Percentiles rank a stretch among this genome's conserved stretches.
Evolutionary conservation across 2,329 filamentous ascomycete species (phyloP).

Genomic region (Ilyonectria robusta): DNA sequence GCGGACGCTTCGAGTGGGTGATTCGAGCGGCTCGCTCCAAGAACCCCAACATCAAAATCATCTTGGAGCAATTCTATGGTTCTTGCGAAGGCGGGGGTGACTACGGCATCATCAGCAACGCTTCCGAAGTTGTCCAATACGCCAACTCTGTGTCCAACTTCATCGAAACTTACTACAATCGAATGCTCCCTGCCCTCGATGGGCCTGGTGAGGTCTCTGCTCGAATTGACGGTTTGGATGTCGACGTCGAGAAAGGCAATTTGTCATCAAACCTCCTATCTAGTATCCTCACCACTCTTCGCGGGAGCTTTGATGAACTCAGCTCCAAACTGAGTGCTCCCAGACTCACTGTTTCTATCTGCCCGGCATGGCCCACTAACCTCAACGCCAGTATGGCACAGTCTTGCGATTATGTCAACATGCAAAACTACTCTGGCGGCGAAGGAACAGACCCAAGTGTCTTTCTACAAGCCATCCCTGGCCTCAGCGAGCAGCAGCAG

Average conservation of each 20-base stretch:
- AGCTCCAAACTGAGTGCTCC: neutral
- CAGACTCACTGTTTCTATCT: constrained; percentile 8
- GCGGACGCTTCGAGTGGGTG: constrained; percentile 14
- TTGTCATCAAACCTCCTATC: neutral
- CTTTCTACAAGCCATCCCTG: neutral
- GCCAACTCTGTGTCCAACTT: constrained; percentile 14
- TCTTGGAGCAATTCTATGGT: constrained; percentile 16
- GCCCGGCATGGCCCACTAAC: neutral
- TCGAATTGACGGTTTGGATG: constrained; percentile 16
- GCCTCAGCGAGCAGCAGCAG: neutral
- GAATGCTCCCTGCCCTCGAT: neutral
- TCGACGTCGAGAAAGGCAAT: constrained; percentile 17
- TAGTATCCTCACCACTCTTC: constrained; percentile 10
- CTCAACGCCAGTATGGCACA: neutral
- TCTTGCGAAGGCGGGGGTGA: neutral
- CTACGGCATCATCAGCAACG: neutral
- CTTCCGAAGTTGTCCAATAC: neutral
- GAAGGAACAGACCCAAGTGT: neutral
- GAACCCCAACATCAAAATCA: constrained; percentile 21
- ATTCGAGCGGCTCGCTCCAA: constrained; percentile 21
- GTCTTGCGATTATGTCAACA: constrained; percentile 23
- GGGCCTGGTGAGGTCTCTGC: constrained; percentile 9
- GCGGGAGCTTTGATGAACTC: constrained; percentile 1
- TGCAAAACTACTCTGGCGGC: constrained; percentile 23
- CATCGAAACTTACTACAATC: constrained; percentile 11